These are phyloP conservation scores for Pseudopyrenochaeta lycopersici DNA, from an alignment of 2,329 filamentous ascomycete genomes.

Conservation along the genomic window DNA sequence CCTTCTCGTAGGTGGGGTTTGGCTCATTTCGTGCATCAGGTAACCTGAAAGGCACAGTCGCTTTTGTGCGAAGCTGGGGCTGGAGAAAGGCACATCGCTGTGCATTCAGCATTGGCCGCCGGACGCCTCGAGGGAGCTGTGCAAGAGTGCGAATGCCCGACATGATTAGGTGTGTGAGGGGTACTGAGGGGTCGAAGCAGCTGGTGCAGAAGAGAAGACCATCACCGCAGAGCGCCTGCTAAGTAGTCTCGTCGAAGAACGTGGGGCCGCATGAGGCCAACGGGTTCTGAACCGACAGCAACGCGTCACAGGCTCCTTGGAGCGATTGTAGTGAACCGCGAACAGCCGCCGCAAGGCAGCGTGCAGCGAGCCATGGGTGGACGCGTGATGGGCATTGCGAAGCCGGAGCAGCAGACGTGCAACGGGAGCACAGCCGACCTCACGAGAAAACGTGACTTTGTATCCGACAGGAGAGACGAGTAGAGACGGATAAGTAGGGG, in stretches of 20 bases:
- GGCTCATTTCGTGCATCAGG: slow-evolving; percentile 40
- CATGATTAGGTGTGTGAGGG: slow-evolving; percentile 15
- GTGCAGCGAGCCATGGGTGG: slow-evolving; percentile 7
- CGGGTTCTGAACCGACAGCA: background rate
- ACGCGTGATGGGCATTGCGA: background rate
- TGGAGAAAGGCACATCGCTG: slow-evolving; percentile 12
- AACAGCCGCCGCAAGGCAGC: slow-evolving; percentile 15
- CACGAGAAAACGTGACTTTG: background rate
- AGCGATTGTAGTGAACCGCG: slow-evolving; percentile 10
- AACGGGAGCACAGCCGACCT: slow-evolving; percentile 3
- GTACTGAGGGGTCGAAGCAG: background rate
- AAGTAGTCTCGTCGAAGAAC: slow-evolving; percentile 7
- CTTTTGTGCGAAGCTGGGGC: slow-evolving; percentile 33
- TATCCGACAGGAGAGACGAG: background rate
- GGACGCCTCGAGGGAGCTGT: slow-evolving; percentile 12
- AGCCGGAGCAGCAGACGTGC: background rate
- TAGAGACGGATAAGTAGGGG: background rate
- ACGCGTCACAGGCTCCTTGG: background rate
- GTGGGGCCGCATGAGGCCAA: background rate
- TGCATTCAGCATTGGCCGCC: slow-evolving; percentile 18
- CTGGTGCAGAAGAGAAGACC: background rate
- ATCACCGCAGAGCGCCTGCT: slow-evolving; percentile 2
- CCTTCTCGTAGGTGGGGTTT: slow-evolving; percentile 39
- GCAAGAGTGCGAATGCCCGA: slow-evolving; percentile 26
- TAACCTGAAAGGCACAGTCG: slow-evolving; percentile 39